Conservation (phyloP, 78 protist species). For the Anaeramoeba flamelloides region DNA sequence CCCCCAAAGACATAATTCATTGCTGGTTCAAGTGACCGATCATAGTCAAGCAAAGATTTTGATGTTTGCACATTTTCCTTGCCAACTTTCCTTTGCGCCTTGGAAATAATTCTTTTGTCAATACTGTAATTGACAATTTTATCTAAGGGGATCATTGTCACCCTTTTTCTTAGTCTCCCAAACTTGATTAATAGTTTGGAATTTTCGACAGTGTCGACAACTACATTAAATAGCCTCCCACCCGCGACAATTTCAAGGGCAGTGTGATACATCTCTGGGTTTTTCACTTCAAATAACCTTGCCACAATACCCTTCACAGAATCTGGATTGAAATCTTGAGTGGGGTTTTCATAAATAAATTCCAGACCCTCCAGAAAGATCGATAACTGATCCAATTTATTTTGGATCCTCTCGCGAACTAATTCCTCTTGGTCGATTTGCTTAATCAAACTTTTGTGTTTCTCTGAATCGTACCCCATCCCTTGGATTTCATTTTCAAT, state of each 20-base stretch:
- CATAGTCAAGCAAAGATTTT: constrained; percentile 51
- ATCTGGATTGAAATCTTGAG: constrained; percentile 36
- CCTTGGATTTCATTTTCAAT: constrained; percentile 9
- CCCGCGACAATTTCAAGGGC: constrained; percentile 3
- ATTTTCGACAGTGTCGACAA: constrained; percentile 65
- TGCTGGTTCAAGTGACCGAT: constrained; percentile 46
- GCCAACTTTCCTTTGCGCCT: constrained; percentile 31
- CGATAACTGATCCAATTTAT: neutral
- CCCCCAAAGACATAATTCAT: constrained; percentile 80
- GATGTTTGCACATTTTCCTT: constrained; percentile 18
- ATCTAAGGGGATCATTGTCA: constrained; percentile 89
- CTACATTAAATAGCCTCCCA: constrained; percentile 55
- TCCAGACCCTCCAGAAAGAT: constrained; percentile 21
- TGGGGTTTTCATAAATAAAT: constrained; percentile 55
- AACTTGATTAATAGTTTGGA: constrained; percentile 48
- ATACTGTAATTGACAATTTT: constrained; percentile 35
- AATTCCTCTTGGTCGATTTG: neutral
- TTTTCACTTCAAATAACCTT: neutral
- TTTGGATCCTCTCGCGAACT: neutral
- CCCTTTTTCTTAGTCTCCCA: constrained; percentile 48
- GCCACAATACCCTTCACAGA: constrained; percentile 30
- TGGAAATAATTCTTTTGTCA: constrained; percentile 1
- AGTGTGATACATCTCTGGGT: neutral
- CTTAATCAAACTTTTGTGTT: neutral
- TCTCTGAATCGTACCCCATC: neutral